Conservation (phyloP, 2,329 filamentous ascomycete species). For the Penicillium sp. region DNA sequence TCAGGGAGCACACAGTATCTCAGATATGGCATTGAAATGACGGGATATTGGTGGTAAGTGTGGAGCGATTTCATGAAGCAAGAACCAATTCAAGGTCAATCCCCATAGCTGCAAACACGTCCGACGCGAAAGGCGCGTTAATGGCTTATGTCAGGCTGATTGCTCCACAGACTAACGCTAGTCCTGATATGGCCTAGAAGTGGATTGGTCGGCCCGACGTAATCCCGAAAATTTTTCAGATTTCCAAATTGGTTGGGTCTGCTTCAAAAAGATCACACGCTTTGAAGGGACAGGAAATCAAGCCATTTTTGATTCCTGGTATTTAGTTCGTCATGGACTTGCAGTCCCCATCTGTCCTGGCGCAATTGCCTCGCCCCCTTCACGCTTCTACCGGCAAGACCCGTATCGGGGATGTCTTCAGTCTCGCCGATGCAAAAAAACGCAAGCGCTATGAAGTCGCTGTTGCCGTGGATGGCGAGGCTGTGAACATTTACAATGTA, state of each 20-base stretch:
- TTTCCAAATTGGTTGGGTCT: constrained; percentile 21
- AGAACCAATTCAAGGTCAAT: neutral
- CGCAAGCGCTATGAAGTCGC: constrained; percentile 62
- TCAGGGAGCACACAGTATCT: neutral
- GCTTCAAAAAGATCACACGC: constrained; percentile 19
- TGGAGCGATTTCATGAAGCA: neutral
- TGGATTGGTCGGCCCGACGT: constrained; percentile 26
- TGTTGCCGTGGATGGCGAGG: constrained; percentile 59
- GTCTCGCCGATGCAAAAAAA: constrained; percentile 55
- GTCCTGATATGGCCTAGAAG: constrained; percentile 7
- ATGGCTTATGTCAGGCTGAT: constrained; percentile 21
- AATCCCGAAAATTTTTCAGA: constrained; percentile 39
- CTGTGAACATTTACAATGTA: constrained; percentile 63
- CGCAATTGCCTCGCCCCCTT: constrained; percentile 46
- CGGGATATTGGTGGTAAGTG: neutral
- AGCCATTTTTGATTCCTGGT: constrained; percentile 5
- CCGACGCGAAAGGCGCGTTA: constrained; percentile 23
- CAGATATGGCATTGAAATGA: constrained; percentile 4
- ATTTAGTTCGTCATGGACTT: constrained; percentile 39
- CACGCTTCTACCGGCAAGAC: constrained; percentile 41
- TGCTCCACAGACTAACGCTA: constrained; percentile 9
- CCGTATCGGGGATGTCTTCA: constrained; percentile 49
- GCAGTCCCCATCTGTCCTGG: constrained; percentile 43
- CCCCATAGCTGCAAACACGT: constrained; percentile 16
- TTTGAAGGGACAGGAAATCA: constrained; percentile 13